Percentiles rank a stretch among this genome's conserved stretches.
phyloP scores from a whole-genome alignment of 306 rosid species.

The Acacia acuminata region DNA sequence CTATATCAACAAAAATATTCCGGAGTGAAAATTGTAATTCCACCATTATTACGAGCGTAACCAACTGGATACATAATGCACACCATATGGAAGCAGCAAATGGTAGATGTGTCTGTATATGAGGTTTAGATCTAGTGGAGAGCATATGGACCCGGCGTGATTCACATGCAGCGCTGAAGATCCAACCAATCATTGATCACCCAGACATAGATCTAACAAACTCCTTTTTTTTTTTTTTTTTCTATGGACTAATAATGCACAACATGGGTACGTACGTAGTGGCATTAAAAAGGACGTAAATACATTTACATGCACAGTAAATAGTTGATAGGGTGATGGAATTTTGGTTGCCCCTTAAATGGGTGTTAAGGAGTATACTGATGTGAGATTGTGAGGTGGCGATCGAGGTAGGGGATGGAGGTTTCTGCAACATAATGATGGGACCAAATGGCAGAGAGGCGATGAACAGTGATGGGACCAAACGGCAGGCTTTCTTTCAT shows the following conservation, averaged over 20 bases:
- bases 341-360: not conserved
- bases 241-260: not conserved
- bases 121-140: not conserved
- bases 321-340: not conserved
- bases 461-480: not conserved
- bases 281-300: not conserved
- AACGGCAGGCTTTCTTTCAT: conserved; percentile 2
- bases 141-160: conserved; percentile 27
- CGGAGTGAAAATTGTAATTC: not conserved
- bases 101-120: not conserved
- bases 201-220: not conserved
- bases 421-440: not conserved
- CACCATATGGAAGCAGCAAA: conserved; percentile 11
- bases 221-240: no score
- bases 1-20: not conserved
- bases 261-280: not conserved
- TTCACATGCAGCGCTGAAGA: conserved; percentile 29
- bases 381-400: not conserved
- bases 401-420: not conserved
- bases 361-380: not conserved
- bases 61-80: not conserved
- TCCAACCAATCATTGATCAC: conserved; percentile 25
- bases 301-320: not conserved
- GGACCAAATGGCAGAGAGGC: not conserved
- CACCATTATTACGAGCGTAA: not conserved